phyloP scores from a whole-genome alignment of 192 early-diverging fungal genomes.

The Linnemannia hyalina region DNA sequence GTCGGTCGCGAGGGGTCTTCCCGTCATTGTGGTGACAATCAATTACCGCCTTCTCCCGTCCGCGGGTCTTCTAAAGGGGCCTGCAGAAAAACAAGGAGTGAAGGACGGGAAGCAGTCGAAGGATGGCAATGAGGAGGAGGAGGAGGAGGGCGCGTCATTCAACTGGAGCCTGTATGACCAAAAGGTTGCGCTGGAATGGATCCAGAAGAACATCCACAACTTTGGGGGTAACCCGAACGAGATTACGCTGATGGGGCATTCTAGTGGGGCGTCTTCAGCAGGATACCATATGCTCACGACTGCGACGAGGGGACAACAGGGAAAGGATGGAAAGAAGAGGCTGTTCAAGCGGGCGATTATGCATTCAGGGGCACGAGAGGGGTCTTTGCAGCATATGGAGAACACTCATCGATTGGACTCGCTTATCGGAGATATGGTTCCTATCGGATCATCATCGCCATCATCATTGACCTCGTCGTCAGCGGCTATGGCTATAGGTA shows the following conservation, averaged over 20 bases:
- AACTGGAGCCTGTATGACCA: constrained; percentile 43
- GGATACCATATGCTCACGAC: constrained; percentile 41
- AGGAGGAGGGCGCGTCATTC: neutral
- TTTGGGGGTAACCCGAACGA: constrained; percentile 47
- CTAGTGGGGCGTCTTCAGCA: constrained; percentile 30
- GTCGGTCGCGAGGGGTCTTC: constrained; percentile 33
- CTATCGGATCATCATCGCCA: neutral
- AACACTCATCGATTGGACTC: neutral
- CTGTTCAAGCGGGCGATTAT: constrained; percentile 46
- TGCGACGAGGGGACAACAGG: neutral
- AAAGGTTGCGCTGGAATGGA: constrained; percentile 48
- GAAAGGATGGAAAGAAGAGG: neutral
- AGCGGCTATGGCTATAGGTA: neutral
- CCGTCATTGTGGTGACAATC: constrained; percentile 63
- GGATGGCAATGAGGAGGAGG: neutral
- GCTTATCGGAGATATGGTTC: neutral
- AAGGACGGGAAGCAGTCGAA: neutral
- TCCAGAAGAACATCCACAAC: constrained; percentile 40
- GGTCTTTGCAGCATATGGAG: neutral
- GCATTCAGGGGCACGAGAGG: constrained; percentile 25
- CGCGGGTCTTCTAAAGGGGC: constrained; percentile 8
- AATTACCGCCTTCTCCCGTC: constrained; percentile 60
- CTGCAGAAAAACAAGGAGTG: neutral
- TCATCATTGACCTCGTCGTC: neutral
- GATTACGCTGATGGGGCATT: constrained; percentile 53